Evolutionary conservation across 371 early-diverging fungal genomes (phyloP).

Genomic region (Funneliformis caledonium): DNA sequence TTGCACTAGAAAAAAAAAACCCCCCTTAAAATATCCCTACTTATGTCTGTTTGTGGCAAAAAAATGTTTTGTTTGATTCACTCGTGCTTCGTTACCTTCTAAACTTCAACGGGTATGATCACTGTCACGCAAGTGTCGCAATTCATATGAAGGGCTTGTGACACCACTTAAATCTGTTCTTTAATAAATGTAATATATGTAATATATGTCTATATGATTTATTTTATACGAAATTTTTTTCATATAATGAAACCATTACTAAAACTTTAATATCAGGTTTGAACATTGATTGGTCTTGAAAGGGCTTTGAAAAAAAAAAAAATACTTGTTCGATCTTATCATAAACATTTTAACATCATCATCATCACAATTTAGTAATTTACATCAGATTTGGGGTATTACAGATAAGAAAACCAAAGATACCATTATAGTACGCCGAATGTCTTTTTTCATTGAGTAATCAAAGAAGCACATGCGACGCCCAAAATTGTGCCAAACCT

Average conservation of each 20-base stretch:
- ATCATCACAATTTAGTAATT: not conserved
- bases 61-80: slow-evolving; percentile 18
- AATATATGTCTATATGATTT: too few relatives aligned
- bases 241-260: too few relatives aligned
- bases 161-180: not conserved
- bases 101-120: not conserved
- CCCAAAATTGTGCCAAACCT: not conserved
- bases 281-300: not conserved
- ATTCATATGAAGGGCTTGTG: slow-evolving; percentile 23
- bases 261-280: not conserved
- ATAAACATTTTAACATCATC: not conserved
- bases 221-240: too few relatives aligned
- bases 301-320: not conserved
- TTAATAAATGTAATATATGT: too few relatives aligned
- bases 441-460: not conserved
- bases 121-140: not conserved
- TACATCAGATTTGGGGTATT: not conserved
- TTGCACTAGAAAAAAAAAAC: not conserved
- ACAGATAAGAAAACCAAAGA: not conserved
- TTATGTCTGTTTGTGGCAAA: slow-evolving; percentile 29
- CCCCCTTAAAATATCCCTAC: slow-evolving; percentile 8
- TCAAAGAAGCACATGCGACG: not conserved
- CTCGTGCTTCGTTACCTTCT: slow-evolving; percentile 29
- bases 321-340: not conserved
- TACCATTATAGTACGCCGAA: not conserved